Conservation (phyloP, 169 alveolate species). For the Fabrea salina region DNA sequence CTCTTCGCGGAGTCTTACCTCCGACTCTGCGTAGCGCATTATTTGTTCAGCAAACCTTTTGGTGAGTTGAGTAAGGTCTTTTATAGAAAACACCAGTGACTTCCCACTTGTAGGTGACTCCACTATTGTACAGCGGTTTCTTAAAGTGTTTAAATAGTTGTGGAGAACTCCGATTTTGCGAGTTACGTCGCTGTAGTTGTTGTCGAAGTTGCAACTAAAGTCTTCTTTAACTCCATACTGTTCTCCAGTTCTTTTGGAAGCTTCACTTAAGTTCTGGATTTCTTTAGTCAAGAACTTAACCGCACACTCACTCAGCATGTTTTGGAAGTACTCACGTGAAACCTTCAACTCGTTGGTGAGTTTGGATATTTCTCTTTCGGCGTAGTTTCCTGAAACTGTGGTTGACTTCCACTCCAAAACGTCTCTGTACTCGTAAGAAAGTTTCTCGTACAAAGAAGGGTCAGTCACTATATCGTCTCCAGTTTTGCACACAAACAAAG, state of each 20-base stretch:
- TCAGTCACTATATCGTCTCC: not conserved
- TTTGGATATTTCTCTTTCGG: not conserved
- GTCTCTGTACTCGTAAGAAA: constrained; percentile 1
- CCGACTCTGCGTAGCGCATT: constrained; percentile 50
- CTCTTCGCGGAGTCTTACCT: constrained; percentile 57
- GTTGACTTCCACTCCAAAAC: not conserved
- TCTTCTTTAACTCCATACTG: constrained; percentile 13
- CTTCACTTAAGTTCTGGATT: not conserved
- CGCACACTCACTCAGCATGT: not conserved
- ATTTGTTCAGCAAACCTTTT: constrained; percentile 48
- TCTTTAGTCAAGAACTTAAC: not conserved
- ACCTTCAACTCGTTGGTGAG: too few species aligned
- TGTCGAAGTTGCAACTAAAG: constrained; percentile 40
- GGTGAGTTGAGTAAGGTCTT: constrained; percentile 50
- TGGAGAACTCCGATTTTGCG: not conserved
- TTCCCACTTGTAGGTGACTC: constrained; percentile 66
- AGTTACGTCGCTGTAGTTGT: constrained; percentile 35
- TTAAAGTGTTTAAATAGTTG: constrained; percentile 19
- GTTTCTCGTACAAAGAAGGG: constrained; percentile 4
- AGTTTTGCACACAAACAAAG: constrained; percentile 6
- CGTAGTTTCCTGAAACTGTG: not conserved
- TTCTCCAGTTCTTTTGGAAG: not conserved
- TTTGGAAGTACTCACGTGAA: not conserved
- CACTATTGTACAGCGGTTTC: constrained; percentile 60
- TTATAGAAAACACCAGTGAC: constrained; percentile 50